Base-by-base conservation (phyloP, 177 flowering plant species). In the Tripterygium wilfordii region DNA sequence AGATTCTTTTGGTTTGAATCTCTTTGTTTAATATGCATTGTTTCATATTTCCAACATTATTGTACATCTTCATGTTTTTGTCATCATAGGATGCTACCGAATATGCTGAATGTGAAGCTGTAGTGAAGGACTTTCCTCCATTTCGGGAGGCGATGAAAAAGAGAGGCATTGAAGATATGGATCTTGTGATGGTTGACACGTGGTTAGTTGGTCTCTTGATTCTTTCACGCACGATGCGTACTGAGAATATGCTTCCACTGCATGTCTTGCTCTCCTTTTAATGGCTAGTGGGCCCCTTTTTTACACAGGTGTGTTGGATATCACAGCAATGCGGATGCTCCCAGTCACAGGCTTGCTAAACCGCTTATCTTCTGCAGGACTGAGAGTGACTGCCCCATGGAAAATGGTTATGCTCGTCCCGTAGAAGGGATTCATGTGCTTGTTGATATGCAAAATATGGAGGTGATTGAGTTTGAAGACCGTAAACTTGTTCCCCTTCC, bases 21-120 rank as follows among this genome's bases (percentile, higher is more conserved):
- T 8, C 23, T 1, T 16, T 16, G 32, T 8, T 26, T 33, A 30
- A 26, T 1, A 10, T 45, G 9, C 26, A 3, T 39, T 50, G 10
- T 14, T n/a, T 5, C 2, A 25, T 32, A 8, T 13, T 24, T 54
- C 18, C 15, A 13, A 3, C 48, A 43, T 39, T 23, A 13, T 10
- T 47, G 32, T 15, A n/a, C n/a, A n/a, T 31, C 17, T 50, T 21
- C 5, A 2, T 45, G 13, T 1, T 3, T 31, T 32, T 53, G 16
- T 16, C 29, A 51, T 28, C 26, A 8, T 41, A 88, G 98, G 98
- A 91, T 78, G 98, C 98, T 47, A 76, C 61, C 40, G 98, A 91
- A 63, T 91, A 91, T 76, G 98, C 98, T 56, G 98, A 91, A 70
- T 88, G 96, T 80, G 98, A 91, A 66, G 95, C 98, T 56, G 71